Percentiles rank a stretch among this genome's conserved stretches.
Evolutionary conservation across 805 yeast species (phyloP).

Genomic region (Priceomyces medius): DNA sequence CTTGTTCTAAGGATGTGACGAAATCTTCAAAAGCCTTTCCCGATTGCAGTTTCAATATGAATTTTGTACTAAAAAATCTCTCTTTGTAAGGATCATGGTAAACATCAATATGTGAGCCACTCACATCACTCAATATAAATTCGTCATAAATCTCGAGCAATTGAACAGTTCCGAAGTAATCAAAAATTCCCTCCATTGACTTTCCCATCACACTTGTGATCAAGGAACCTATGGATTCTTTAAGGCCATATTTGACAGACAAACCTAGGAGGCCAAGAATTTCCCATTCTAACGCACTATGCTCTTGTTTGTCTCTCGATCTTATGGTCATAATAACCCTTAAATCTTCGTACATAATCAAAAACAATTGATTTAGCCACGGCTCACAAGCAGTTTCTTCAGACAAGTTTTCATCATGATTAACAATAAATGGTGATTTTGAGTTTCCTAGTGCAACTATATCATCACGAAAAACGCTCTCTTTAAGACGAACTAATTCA

Average conservation of each 20-base stretch:
- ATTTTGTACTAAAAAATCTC: conserved; percentile 29
- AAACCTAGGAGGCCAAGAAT: conserved; percentile 58
- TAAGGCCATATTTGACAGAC: conserved; percentile 39
- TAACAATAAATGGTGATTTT: conserved; percentile 16
- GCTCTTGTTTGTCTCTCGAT: conserved; percentile 29
- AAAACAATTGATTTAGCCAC: conserved; percentile 76
- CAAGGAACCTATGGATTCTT: conserved; percentile 36
- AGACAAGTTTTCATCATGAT: conserved; percentile 18
- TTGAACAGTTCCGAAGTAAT: conserved; percentile 54
- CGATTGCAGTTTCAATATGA: conserved; percentile 25
- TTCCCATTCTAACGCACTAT: conserved; percentile 75
- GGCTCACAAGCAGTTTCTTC: conserved; percentile 53
- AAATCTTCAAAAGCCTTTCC: conserved; percentile 21
- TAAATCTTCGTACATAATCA: conserved; percentile 65
- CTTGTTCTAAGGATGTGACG: conserved; percentile 21
- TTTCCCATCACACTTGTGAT: conserved; percentile 49
- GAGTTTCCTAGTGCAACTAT: background rate
- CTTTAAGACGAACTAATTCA: conserved; percentile 60
- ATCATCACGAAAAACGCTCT: conserved; percentile 57
- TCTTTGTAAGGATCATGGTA: conserved; percentile 28
- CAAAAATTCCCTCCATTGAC: conserved; percentile 57
- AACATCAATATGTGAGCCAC: conserved; percentile 30
- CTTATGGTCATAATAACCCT: conserved; percentile 23
- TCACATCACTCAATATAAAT: conserved; percentile 35
- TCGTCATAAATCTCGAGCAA: conserved; percentile 50